A percentile compares a stretch with the other conserved stretches of the same genome.
phyloP scores from a whole-genome alignment of 2,329 filamentous ascomycete genomes.

The Thielaviopsis musarum region DNA sequence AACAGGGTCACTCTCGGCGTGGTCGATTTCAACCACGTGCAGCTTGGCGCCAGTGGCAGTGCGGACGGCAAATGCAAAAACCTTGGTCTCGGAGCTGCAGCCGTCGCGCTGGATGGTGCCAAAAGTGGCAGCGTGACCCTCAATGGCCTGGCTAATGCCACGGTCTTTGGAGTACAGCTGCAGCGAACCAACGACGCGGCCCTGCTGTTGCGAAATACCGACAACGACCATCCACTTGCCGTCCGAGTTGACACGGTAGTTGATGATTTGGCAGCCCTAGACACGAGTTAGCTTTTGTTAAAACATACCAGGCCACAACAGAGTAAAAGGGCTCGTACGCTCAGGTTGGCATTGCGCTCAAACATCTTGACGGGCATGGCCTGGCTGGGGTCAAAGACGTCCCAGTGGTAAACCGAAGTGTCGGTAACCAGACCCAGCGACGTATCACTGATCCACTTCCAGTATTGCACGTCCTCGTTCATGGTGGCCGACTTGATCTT shows the following conservation, averaged over 20 bases:
- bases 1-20: conserved; percentile 69
- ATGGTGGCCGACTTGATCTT: conserved; percentile 95
- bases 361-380: conserved; percentile 76
- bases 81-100: conserved; percentile 75
- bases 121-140: conserved; percentile 91
- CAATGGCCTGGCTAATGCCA: conserved; percentile 93
- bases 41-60: conserved; percentile 71
- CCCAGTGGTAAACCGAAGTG: conserved; percentile 88
- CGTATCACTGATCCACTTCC: conserved; percentile 95
- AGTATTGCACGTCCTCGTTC: conserved; percentile 95
- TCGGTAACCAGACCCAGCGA: conserved; percentile 84
- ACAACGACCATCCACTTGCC: conserved; percentile 98
- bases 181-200: conserved; percentile 88
- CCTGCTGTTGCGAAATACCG: conserved; percentile 84
- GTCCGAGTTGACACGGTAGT: conserved; percentile 90
- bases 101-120: conserved; percentile 79
- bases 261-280: conserved; percentile 96
- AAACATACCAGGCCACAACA: background rate
- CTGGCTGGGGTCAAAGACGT: conserved; percentile 76
- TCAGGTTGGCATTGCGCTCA: conserved; percentile 80
- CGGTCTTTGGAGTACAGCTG: conserved; percentile 93
- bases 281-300: background rate
- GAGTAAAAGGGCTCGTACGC: conserved; percentile 36
- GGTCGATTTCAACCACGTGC: conserved; percentile 94
- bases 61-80: conserved; percentile 93